These are phyloP conservation scores for Clonostachys byssicola DNA, from an alignment of 2,329 filamentous ascomycete species.

Conservation along the genomic window DNA sequence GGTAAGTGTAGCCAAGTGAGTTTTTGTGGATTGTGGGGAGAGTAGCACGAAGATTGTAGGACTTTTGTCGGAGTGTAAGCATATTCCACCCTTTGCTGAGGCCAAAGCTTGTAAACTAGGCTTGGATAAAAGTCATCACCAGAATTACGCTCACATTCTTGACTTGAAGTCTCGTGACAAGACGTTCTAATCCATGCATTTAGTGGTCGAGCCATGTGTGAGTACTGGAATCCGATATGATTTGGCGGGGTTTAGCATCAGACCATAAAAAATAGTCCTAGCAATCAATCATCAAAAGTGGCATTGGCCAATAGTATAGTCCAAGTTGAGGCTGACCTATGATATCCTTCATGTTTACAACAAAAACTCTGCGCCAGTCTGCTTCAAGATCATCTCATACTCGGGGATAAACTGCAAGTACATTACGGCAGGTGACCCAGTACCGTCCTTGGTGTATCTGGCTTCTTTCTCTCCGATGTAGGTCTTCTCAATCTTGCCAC, in stretches of 20 bases:
- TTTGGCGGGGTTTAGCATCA: not conserved
- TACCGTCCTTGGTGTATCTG: constrained; percentile 20
- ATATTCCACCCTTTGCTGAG: constrained; percentile 27
- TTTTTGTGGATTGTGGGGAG: constrained; percentile 2
- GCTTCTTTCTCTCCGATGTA: constrained; percentile 36
- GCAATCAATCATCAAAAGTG: not conserved
- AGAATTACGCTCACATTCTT: too few species aligned
- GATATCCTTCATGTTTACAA: constrained; percentile 1
- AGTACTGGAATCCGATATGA: not conserved
- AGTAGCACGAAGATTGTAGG: constrained; percentile 10
- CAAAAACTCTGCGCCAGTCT: constrained; percentile 21
- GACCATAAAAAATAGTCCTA: not conserved
- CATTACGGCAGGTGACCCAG: constrained; percentile 18
- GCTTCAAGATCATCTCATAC: constrained; percentile 20
- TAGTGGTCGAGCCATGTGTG: not conserved
- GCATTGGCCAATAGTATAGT: not conserved
- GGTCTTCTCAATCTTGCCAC: constrained; percentile 17
- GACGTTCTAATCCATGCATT: too few species aligned
- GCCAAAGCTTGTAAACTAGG: constrained; percentile 4
- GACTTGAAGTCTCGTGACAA: too few species aligned
- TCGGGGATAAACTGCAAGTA: constrained; percentile 27
- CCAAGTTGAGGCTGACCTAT: not conserved
- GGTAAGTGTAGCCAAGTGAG: constrained; percentile 6
- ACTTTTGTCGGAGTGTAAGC: constrained; percentile 23
- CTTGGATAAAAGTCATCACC: too few species aligned